Percentiles rank a stretch among this genome's conserved stretches.
Conservation (phyloP, 2,329 filamentous ascomycete species). For the Raffaelea albimanens region DNA sequence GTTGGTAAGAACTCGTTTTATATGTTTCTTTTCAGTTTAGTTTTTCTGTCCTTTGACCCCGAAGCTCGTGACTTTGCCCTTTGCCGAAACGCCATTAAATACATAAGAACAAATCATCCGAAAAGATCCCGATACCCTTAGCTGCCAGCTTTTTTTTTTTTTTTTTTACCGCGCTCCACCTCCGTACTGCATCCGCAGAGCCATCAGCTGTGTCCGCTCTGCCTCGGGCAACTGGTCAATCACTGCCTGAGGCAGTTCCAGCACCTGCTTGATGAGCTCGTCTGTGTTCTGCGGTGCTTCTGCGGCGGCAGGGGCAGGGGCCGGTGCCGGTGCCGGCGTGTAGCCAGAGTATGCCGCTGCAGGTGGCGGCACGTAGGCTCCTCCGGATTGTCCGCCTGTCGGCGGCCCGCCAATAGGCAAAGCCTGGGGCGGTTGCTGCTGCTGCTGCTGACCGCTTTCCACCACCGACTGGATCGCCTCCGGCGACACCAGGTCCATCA, state of each 20-base stretch:
- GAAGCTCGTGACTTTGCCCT: too few species aligned
- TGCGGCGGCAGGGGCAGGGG: slow-evolving; percentile 16
- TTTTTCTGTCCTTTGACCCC: too few species aligned
- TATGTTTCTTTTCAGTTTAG: too few species aligned
- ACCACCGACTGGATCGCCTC: slow-evolving; percentile 74
- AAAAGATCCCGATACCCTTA: too few species aligned
- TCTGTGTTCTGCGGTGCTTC: slow-evolving; percentile 38
- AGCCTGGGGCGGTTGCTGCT: background rate
- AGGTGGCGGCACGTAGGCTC: slow-evolving; percentile 21
- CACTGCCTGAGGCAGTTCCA: slow-evolving; percentile 69
- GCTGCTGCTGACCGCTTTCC: background rate
- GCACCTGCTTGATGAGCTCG: slow-evolving; percentile 68
- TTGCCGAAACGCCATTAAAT: too few species aligned
- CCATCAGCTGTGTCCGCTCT: slow-evolving; percentile 70
- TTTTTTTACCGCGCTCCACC: slow-evolving; percentile 5
- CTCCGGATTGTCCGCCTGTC: slow-evolving; percentile 19
- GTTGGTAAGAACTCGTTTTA: too few species aligned
- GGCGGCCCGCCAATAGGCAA: too few species aligned
- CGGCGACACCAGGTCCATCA: slow-evolving; percentile 87
- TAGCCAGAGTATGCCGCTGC: slow-evolving; percentile 31
- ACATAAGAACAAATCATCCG: too few species aligned
- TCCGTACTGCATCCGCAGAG: slow-evolving; percentile 40
- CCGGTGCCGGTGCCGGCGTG: slow-evolving; percentile 23
- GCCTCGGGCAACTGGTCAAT: slow-evolving; percentile 71
- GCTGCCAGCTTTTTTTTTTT: background rate